Percentiles rank a stretch among this genome's conserved stretches.
These are phyloP conservation scores for Petunia hybrid DNA, from an alignment of 305 asterid genomes.

Conservation along the genomic window DNA sequence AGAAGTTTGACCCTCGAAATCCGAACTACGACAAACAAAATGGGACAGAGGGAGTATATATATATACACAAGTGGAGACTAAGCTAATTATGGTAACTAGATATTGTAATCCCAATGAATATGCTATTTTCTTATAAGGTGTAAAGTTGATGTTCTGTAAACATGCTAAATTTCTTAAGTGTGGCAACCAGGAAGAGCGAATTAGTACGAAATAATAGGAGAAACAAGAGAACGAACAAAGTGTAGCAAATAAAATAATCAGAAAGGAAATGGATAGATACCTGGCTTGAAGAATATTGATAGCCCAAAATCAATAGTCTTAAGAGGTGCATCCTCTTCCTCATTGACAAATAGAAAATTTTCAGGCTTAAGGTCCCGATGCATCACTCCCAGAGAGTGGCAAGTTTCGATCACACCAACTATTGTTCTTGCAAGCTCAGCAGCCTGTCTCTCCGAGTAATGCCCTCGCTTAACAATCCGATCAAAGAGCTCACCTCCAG, in stretches of 20 bases:
- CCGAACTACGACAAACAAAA: no score
- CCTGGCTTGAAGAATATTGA: conserved; percentile 92
- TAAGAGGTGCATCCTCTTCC: conserved; percentile 75
- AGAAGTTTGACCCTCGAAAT: no score
- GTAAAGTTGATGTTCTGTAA: neutral
- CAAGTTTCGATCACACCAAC: conserved; percentile 77
- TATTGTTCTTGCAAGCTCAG: conserved; percentile 72
- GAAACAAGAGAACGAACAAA: neutral
- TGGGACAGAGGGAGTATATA: no score
- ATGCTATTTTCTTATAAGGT: neutral
- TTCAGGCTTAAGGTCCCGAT: conserved; percentile 89
- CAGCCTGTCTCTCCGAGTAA: conserved; percentile 81
- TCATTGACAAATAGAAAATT: conserved; percentile 68
- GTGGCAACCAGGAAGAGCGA: neutral
- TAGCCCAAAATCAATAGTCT: conserved; percentile 80
- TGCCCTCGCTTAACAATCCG: conserved; percentile 78
- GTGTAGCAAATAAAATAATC: neutral
- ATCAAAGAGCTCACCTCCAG: conserved; percentile 91
- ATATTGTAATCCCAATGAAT: no score
- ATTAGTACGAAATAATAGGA: neutral
- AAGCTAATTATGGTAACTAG: no score
- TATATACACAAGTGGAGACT: no score
- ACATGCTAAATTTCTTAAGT: no score
- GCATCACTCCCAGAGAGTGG: conserved; percentile 89
- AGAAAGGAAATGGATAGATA: conserved; percentile 27